These are phyloP conservation scores for Pyrus hybrid DNA, from an alignment of 331 rosid species.

Conservation along the genomic window DNA sequence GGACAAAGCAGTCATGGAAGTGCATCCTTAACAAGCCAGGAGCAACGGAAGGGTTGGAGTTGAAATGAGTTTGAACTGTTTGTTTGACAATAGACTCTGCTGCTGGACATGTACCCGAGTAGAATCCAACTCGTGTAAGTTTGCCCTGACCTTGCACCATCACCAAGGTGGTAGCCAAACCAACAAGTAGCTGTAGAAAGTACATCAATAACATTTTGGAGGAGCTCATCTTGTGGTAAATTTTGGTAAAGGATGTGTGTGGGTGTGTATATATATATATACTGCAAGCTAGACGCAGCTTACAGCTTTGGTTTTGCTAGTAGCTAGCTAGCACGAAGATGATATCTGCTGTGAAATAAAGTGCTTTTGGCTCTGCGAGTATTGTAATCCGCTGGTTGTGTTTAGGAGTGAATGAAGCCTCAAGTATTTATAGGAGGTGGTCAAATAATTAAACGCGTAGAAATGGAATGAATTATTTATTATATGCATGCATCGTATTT, in stretches of 20 bases:
- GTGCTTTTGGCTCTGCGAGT: neutral
- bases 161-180: neutral
- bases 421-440: no score
- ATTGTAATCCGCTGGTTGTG: no score
- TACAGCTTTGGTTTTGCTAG: no score
- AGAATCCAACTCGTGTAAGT: slow-evolving; percentile 43
- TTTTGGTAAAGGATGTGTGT: neutral
- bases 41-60: slow-evolving; percentile 35
- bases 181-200: slow-evolving; percentile 12
- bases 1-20: slow-evolving; percentile 79
- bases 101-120: slow-evolving; percentile 33
- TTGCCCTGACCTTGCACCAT: slow-evolving; percentile 40
- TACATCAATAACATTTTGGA: neutral
- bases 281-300: no score
- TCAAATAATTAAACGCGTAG: no score
- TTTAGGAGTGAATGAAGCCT: no score
- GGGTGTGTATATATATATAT: no score
- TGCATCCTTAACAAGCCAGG: slow-evolving; percentile 66
- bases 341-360: no score
- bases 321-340: no score
- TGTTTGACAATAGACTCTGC: slow-evolving; percentile 55
- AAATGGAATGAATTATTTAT: no score
- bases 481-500: no score
- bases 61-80: slow-evolving; percentile 38
- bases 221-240: neutral